Percentiles rank a stretch among this genome's conserved stretches.
phyloP scores from a whole-genome alignment of 2,329 filamentous ascomycete genomes.

The Zasmidium citrigriseum region DNA sequence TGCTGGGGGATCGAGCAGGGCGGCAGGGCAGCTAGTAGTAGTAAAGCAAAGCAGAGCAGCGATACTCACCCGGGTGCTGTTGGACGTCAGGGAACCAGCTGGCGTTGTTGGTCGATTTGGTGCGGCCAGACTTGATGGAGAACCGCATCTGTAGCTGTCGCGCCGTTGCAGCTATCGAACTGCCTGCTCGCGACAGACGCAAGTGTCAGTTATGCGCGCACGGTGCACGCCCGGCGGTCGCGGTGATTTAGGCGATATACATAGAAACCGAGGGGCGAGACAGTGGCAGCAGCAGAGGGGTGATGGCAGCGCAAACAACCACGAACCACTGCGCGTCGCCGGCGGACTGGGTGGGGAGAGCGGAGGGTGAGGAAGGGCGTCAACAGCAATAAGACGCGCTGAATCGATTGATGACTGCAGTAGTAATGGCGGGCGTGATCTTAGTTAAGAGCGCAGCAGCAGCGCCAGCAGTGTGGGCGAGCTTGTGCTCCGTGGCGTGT shows the following conservation, averaged over 20 bases:
- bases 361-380: not conserved
- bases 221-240: not conserved
- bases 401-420: no score
- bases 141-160: not conserved
- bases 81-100: slow-evolving; percentile 11
- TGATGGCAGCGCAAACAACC: not conserved
- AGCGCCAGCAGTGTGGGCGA: no score
- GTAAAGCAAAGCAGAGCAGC: no score
- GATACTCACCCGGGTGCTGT: slow-evolving; percentile 15
- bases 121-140: not conserved
- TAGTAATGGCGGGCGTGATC: no score
- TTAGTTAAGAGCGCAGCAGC: no score
- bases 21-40: no score
- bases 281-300: not conserved
- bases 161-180: not conserved
- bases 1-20: no score
- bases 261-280: not conserved
- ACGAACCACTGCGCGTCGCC: not conserved
- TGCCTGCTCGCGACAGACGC: not conserved
- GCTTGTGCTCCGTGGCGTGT: no score
- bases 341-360: not conserved
- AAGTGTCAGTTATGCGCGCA: not conserved
- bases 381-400: no score
- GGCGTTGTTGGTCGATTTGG: slow-evolving; percentile 7
- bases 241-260: no score